Evolutionary conservation across 768 basidiomycete genomes (phyloP).

Genomic region (Cantharellus cinnabarinus): DNA sequence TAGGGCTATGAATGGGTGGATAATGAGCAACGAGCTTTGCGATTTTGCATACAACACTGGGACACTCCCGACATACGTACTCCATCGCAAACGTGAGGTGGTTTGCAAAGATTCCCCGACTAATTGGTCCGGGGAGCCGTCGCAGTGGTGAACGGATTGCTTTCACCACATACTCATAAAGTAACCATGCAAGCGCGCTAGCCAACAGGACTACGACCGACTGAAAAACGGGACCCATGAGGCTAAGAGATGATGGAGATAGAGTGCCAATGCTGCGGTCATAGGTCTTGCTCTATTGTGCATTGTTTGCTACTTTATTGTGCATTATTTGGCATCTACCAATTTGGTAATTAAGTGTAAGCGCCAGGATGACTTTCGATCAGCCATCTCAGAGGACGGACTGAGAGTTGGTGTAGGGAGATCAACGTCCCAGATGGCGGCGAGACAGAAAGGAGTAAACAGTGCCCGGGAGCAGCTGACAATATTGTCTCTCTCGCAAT

Average conservation of each 20-base stretch:
- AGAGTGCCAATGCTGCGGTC: no score
- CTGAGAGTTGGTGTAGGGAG: no score
- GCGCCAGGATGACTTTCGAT: no score
- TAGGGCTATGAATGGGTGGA: background rate
- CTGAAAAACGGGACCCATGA: background rate
- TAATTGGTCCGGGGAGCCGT: conserved; percentile 40
- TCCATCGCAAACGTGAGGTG: conserved; percentile 38
- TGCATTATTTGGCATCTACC: no score
- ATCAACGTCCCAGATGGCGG: no score
- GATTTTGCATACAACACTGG: background rate
- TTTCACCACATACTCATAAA: conserved; percentile 15
- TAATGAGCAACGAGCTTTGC: background rate
- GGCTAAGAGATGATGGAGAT: background rate
- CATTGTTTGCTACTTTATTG: no score
- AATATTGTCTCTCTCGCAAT: no score
- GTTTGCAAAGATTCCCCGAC: conserved; percentile 26
- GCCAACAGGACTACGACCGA: background rate
- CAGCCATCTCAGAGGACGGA: no score
- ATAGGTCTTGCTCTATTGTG: no score
- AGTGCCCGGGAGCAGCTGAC: no score
- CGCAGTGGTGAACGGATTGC: conserved; percentile 32
- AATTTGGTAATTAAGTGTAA: no score
- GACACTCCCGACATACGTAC: conserved; percentile 25
- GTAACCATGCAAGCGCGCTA: background rate
- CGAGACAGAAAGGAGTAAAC: no score